A percentile compares a stretch with the other conserved stretches of the same genome.
Conservation (phyloP, 306 rosid genomes). For the Cucumis melo region DNA sequence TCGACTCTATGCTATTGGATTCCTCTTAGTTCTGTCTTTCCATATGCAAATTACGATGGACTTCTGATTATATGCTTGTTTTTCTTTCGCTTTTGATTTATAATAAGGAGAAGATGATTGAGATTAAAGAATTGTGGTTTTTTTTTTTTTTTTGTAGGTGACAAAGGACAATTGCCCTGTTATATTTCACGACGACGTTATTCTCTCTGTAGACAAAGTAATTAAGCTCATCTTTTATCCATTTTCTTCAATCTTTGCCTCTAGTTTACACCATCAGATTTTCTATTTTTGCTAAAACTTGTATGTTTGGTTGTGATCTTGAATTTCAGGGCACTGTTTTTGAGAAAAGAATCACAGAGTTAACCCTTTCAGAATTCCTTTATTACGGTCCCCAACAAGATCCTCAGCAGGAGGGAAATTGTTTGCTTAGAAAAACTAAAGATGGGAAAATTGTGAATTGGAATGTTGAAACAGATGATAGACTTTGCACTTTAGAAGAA, state of each 20-base stretch:
- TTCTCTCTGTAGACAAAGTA: slow-evolving; percentile 27
- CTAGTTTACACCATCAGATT: not conserved
- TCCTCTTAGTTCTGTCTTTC: not conserved
- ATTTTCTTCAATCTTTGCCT: not conserved
- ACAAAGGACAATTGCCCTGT: slow-evolving; percentile 39
- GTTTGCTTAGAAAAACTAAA: slow-evolving; percentile 28
- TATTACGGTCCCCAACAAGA: slow-evolving; percentile 38
- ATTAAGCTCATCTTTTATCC: not conserved
- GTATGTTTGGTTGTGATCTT: not conserved
- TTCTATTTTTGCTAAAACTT: not conserved
- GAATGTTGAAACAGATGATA: slow-evolving; percentile 37
- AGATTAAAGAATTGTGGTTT: slow-evolving; percentile 12
- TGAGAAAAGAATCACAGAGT: slow-evolving; percentile 37
- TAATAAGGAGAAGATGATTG: not conserved
- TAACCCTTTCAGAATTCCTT: slow-evolving; percentile 31
- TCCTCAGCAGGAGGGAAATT: slow-evolving; percentile 18
- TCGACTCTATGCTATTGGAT: not conserved
- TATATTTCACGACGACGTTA: slow-evolving; percentile 42
- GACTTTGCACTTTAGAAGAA: slow-evolving; percentile 34
- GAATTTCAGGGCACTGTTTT: slow-evolving; percentile 26
- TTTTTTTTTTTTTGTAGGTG: slow-evolving; percentile 53
- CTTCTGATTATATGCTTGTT: not conserved
- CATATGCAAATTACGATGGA: not conserved
- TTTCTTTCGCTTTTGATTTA: not conserved
- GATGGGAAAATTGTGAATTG: slow-evolving; percentile 31